Evolutionary conservation across 331 rosid genomes (phyloP).

Genomic region (Cucumis variabilis): DNA sequence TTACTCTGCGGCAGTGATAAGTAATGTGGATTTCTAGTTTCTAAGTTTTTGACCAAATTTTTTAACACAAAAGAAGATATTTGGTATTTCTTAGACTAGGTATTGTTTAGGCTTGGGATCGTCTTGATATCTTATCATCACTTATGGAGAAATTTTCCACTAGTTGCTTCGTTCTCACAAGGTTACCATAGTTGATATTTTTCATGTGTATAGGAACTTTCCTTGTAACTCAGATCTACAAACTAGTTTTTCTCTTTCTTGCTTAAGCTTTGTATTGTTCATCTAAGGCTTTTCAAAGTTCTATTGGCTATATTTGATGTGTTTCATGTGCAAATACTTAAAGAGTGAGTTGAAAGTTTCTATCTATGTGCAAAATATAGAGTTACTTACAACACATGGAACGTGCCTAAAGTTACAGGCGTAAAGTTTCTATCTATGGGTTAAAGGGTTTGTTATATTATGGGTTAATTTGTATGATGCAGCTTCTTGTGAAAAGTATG

Average conservation of each 20-base stretch:
- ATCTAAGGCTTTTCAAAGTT: neutral
- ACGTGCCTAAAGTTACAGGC: neutral
- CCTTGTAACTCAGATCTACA: neutral
- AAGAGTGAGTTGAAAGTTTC: neutral
- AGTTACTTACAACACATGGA: neutral
- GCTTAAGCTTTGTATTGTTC: neutral
- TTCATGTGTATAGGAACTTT: neutral
- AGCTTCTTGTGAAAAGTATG: neutral
- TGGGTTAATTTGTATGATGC: neutral
- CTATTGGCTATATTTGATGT: neutral
- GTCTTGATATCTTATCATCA: too few relatives aligned
- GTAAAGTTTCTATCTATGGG: neutral
- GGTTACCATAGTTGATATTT: neutral
- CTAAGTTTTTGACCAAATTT: too few relatives aligned
- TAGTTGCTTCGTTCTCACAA: neutral
- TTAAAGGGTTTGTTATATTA: neutral
- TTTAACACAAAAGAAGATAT: too few relatives aligned
- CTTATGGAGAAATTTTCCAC: neutral
- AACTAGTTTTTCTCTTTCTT: neutral
- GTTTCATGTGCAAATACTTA: neutral
- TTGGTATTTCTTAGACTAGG: too few relatives aligned
- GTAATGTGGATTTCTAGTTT: too few relatives aligned
- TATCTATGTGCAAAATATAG: neutral
- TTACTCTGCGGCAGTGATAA: too few relatives aligned
- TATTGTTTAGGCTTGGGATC: too few relatives aligned